These are phyloP conservation scores for Cryptomeria japonica DNA, from an alignment of 75 land plant genomes.

Conservation along the genomic window DNA sequence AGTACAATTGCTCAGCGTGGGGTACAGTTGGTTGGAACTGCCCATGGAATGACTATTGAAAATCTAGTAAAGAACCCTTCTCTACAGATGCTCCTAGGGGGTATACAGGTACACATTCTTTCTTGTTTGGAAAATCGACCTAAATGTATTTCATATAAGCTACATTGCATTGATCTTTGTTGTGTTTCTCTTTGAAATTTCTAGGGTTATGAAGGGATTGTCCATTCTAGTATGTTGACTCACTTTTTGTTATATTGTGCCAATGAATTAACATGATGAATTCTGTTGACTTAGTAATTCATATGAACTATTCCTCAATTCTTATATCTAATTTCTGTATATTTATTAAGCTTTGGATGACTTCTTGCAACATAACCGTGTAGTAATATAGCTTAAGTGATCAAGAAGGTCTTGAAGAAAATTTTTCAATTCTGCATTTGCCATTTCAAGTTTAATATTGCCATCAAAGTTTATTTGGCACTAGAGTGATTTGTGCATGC, in stretches of 20 bases:
- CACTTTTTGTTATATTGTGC: background rate
- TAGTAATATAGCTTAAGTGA: too few species aligned
- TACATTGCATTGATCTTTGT: background rate
- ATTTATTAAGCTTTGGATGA: background rate
- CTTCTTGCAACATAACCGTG: background rate
- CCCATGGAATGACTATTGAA: constrained; percentile 71
- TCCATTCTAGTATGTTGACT: background rate
- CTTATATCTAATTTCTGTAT: too few species aligned
- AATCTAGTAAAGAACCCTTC: constrained; percentile 72
- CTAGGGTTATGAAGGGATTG: background rate
- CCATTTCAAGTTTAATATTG: background rate
- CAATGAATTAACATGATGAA: background rate
- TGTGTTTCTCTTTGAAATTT: background rate
- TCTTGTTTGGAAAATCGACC: constrained; percentile 44
- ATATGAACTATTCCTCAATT: background rate
- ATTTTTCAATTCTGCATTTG: background rate
- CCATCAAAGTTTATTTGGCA: background rate
- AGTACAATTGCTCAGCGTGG: constrained; percentile 76
- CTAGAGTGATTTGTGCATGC: background rate
- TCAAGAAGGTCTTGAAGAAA: background rate
- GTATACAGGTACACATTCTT: constrained; percentile 46
- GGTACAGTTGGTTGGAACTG: constrained; percentile 71
- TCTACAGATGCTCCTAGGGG: constrained; percentile 59
- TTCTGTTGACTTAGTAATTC: background rate
- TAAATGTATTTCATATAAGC: background rate